Evolutionary conservation across 352 stramenopile species (phyloP), one percentile per base, ranked within the genome.

Genomic region (Phytophthora syringae): DNA sequence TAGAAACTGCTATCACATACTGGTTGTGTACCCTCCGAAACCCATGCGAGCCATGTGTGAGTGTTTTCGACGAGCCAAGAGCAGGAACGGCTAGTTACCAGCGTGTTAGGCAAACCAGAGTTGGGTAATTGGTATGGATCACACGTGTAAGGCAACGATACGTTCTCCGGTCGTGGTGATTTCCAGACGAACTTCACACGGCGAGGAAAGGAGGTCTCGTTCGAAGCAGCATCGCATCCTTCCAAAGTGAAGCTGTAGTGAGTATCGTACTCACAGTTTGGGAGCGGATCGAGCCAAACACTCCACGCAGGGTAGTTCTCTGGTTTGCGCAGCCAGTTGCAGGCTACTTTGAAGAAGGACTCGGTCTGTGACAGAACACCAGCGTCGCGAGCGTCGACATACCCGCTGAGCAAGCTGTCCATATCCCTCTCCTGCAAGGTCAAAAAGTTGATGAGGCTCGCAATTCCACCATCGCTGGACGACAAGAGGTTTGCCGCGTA

Each of bases 241-340:
- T 67, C 66, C 25, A 78, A 34, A 3, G 30, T 71, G 55, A 75
- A 79, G 15, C 52, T 66, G 40, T 79, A 69, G 53, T 82, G 70
- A 10, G 52, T 45, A 42, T 70, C 50, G 20, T 82, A 64, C 15
- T 56, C 56, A 50, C 80, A 86, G 15, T 71, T 21, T 7, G 77
- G 73, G 7, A 86, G 47, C 24, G 45, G 61, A 9, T 64, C 51
- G 5, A 89, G 64, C 80, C 76, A 87, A 4, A 18, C 15, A 24
- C 47, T 76, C 80, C 80, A 89, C 12, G 70, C 56, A 3, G 39
- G 5, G 24, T 79, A 89, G 32, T 72, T 86, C 15, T 68, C 54
- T 5, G 70, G 60, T 15, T 47, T 52, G n/a, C 66, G 66, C 10
- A 86, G 37, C 77, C 77, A 89, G 2, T 32, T 55, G 51, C 80